A percentile compares a stretch with the other conserved stretches of the same genome.
Conservation (phyloP, 148 eudicot species). For the Amaranthus hypochondriacus region DNA sequence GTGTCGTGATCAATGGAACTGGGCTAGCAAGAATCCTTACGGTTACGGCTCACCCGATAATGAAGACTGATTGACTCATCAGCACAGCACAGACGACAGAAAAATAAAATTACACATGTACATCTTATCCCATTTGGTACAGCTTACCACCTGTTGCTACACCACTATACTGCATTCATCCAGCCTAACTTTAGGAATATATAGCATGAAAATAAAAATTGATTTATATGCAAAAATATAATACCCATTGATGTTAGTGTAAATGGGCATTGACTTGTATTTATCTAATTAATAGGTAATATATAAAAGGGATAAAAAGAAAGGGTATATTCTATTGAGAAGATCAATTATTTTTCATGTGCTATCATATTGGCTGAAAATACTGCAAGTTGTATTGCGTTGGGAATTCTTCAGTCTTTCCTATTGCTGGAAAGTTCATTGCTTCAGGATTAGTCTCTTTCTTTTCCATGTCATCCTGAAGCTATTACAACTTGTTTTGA, state of each 20-base stretch:
- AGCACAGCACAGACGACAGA: not conserved
- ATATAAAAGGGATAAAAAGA: conserved; percentile 1
- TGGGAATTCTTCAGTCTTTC: conserved; percentile 8
- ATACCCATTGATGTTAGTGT: conserved; percentile 27
- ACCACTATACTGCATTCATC: not conserved
- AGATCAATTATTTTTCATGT: conserved; percentile 24
- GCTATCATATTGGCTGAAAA: conserved; percentile 19
- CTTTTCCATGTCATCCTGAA: conserved; percentile 1
- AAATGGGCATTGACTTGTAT: conserved; percentile 29
- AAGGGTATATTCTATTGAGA: conserved; percentile 6
- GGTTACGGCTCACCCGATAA: conserved; percentile 55
- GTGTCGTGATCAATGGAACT: conserved; percentile 94
- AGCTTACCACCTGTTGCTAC: conserved; percentile 14
- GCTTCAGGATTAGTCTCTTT: conserved; percentile 4
- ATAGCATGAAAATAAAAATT: conserved; percentile 19
- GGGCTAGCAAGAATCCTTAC: conserved; percentile 91
- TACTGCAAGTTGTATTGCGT: conserved; percentile 16
- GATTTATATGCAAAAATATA: not conserved
- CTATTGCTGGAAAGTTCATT: conserved; percentile 23
- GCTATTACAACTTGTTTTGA: not conserved
- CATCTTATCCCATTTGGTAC: conserved; percentile 20
- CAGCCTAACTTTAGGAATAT: conserved; percentile 26
- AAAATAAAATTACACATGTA: conserved; percentile 17
- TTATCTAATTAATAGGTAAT: conserved; percentile 25
- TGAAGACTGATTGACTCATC: conserved; percentile 19